A percentile compares a stretch with the other conserved stretches of the same genome.
Conservation (phyloP, 495 filamentous ascomycete genomes). For the Penicillium crystallinum region DNA sequence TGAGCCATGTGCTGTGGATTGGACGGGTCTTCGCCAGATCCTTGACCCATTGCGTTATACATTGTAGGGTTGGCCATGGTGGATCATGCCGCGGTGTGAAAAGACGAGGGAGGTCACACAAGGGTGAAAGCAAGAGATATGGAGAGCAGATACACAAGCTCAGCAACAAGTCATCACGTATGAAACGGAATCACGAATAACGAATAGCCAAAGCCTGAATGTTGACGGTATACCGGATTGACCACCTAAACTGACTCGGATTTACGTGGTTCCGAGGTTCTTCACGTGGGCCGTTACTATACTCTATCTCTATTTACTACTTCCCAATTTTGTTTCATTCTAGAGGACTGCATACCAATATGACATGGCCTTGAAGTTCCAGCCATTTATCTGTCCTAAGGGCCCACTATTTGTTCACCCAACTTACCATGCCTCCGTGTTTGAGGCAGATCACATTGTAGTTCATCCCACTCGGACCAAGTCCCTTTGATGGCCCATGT, state of each 20-base stretch:
- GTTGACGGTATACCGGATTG: constrained; percentile 31
- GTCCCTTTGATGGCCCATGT: neutral
- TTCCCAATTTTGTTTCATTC: neutral
- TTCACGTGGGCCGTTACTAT: constrained; percentile 14
- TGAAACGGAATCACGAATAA: constrained; percentile 5
- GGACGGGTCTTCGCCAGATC: constrained; percentile 57
- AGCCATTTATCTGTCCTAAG: neutral
- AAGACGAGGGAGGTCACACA: constrained; percentile 1
- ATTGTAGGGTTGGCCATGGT: constrained; percentile 71
- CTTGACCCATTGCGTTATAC: constrained; percentile 67
- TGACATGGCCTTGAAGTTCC: neutral
- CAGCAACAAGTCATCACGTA: constrained; percentile 14
- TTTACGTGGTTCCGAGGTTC: constrained; percentile 31
- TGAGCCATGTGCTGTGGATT: constrained; percentile 51
- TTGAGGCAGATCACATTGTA: neutral
- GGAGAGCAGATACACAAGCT: constrained; percentile 4
- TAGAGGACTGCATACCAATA: neutral
- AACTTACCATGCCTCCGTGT: neutral
- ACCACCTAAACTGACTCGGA: constrained; percentile 37
- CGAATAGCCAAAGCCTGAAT: constrained; percentile 1
- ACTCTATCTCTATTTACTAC: too few relatives aligned
- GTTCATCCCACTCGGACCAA: neutral
- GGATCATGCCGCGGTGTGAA: constrained; percentile 20
- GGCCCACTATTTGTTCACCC: neutral
- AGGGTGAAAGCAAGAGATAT: neutral